Base-by-base conservation (phyloP, 75 land plant genomes). In the Chamaecyparis obtusa region DNA sequence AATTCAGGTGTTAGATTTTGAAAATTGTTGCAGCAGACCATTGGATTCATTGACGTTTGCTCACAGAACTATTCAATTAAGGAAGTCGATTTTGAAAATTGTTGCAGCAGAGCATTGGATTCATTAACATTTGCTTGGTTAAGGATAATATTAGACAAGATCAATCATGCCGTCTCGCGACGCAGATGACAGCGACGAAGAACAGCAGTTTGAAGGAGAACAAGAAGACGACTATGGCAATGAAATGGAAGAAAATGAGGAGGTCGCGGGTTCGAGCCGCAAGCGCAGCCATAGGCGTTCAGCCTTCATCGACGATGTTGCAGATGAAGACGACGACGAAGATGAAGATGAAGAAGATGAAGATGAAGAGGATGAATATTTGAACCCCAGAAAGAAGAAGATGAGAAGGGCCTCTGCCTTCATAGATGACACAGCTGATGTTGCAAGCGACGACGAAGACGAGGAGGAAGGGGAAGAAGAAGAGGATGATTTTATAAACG, bases 401-500 rank as follows among this genome's bases (percentile, higher is more conserved):
- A 9, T 30, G 76, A 74, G 76, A 13, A 74, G 76, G 37, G 76
- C 36, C 36, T 74, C 76, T 33, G 76, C 76, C 15, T 74, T 74
- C 76, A 74, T 74, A 30, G 76, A 74, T 8, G 76, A 74, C 76
- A 74, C 76, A 32, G 76, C 76, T 0, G 36, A 32, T 33, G 76
- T 32, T 14, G 76, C 76, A 30, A 74, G 76, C 16, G 76, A 74
- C 16, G 76, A 32, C 3, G 76, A 74, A 71, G 72, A 24, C 10
- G 72, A 69, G 32, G 72, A 69, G 1, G 32, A 69, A 0, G 75
- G 30, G 6, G n/a, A n/a, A 71, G 76, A 33, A 9, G 37, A 14
- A 0, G 76, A 74, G 0, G 10, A 32, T 93, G 99, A 94, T 86
- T 97, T 97, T 87, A 97, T 97, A 55, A 88, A 91, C 75, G 92